phyloP scores from a whole-genome alignment of 2,329 filamentous ascomycete genomes.

The Claviceps quebecensis region DNA sequence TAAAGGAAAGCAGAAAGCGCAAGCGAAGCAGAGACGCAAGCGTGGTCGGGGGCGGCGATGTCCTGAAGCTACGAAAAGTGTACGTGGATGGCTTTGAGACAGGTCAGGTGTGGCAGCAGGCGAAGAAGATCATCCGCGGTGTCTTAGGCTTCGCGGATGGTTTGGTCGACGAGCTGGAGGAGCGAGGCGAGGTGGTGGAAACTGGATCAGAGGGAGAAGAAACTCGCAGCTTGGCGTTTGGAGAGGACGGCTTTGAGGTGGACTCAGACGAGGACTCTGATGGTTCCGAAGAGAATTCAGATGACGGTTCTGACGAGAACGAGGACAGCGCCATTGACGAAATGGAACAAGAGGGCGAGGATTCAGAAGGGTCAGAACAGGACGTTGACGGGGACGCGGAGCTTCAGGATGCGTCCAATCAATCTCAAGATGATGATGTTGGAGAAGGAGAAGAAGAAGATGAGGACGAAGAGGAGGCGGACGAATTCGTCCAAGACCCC shows the following conservation, averaged over 20 bases:
- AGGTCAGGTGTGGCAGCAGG: constrained; percentile 89
- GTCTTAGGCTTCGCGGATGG: constrained; percentile 35
- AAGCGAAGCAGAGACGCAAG: constrained; percentile 46
- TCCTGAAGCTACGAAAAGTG: constrained; percentile 67
- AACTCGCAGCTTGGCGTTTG: constrained; percentile 14
- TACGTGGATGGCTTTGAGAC: constrained; percentile 79
- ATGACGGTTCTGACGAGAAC: constrained; percentile 7
- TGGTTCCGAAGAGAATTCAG: constrained; percentile 11
- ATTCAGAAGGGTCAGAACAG: constrained; percentile 9
- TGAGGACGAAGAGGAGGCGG: constrained; percentile 22
- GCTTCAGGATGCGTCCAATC: constrained; percentile 21
- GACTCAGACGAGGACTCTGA: constrained; percentile 17
- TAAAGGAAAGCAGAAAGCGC: constrained; percentile 62
- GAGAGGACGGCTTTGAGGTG: constrained; percentile 18
- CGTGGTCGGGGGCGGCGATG: constrained; percentile 25
- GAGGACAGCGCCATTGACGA: constrained; percentile 22
- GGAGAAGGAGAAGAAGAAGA: constrained; percentile 15
- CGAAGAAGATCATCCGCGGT: constrained; percentile 60
- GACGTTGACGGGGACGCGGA: constrained; percentile 17
- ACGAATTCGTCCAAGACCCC: constrained; percentile 42
- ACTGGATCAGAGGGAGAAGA: constrained; percentile 18
- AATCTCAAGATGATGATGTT: constrained; percentile 20
- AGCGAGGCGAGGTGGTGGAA: constrained; percentile 29
- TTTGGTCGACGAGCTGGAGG: constrained; percentile 34
- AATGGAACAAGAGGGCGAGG: constrained; percentile 24